Base-by-base conservation (phyloP, 108 stramenopile species). In the Fistulifera solaris region DNA sequence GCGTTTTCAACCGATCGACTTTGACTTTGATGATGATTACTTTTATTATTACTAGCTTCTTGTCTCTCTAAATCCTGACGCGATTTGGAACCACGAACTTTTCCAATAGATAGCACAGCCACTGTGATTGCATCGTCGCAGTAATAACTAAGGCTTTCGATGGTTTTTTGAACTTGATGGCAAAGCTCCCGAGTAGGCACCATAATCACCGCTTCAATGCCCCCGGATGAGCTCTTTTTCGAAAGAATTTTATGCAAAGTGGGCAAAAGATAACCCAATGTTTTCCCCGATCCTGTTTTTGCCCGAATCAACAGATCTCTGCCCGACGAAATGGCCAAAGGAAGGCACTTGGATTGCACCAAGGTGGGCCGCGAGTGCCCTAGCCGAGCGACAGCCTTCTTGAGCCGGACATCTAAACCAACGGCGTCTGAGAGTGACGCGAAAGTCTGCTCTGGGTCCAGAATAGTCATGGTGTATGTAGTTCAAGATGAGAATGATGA, bases 181-280 rank as follows among this genome's bases (percentile, higher is more conserved):
- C 93, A 94, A 16, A 99, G 75, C 75, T 99, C 99, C 26, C 90
- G 59, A 2, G 99, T 97, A 6, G 99, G 99, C 5, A 96, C 96
- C 46, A 99, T 77, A 50, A 99, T 74, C 21, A 98, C 76, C 2
- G 90, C 94, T 31, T 65, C 74, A n/a, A 85, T 73, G 17, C 39
- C 17, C 2, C 54, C 15, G 55, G 59, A 13, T 16, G 49, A 57
- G 38, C 35, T 1, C 28, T 42, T 38, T 48, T 22, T 58, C n/a
- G 27, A 13, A 40, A 99, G 68, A 45, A 99, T 75, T 56, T 95
- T 96, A 24, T 99, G 94, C 44, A 99, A 62, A 11, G 95, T 54
- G 4, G 98, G 98, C 6, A 99, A 62, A 45, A 76, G 82, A 59
- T 93, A 99, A 0, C 94, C 96, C 26, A 95, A 58, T 1, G 96